phyloP scores from a whole-genome alignment of 140 eudicot genomes.

The Erigeron philadelphicus region DNA sequence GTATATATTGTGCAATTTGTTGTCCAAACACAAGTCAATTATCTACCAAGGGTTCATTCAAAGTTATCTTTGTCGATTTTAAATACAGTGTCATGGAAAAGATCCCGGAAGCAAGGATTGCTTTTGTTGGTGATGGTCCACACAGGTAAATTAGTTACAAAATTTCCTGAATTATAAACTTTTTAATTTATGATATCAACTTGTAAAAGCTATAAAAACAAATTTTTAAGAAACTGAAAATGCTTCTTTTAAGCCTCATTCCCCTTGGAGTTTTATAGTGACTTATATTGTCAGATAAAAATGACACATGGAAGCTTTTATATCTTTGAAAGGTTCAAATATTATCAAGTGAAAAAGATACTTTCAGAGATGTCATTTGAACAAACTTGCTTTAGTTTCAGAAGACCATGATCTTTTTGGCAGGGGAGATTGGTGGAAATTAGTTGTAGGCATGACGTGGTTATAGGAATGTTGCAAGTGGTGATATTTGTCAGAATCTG shows the following conservation, averaged over 20 bases:
- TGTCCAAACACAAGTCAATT: constrained; percentile 1
- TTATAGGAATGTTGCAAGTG: constrained; percentile 90
- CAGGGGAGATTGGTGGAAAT: constrained; percentile 72
- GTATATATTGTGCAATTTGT: neutral
- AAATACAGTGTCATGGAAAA: constrained; percentile 75
- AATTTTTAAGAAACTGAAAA: neutral
- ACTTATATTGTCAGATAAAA: neutral
- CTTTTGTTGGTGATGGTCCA: constrained; percentile 95
- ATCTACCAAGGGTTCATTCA: neutral
- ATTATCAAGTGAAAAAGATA: too few relatives aligned
- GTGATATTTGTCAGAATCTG: constrained; percentile 93
- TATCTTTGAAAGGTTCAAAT: too few relatives aligned
- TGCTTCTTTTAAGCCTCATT: neutral
- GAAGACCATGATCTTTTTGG: too few relatives aligned
- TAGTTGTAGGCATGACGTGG: constrained; percentile 77
- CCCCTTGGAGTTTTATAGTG: neutral
- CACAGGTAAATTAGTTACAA: constrained; percentile 46
- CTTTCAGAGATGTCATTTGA: too few relatives aligned
- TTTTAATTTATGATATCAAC: neutral
- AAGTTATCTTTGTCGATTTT: constrained; percentile 3
- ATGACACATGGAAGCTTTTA: too few relatives aligned
- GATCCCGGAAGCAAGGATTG: constrained; percentile 89
- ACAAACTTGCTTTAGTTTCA: too few relatives aligned
- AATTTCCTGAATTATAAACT: neutral
- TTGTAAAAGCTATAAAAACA: neutral